A percentile compares a stretch with the other conserved stretches of the same genome.
Conservation (phyloP, 2,329 filamentous ascomycete species). For the Calonectria hawksworthii region DNA sequence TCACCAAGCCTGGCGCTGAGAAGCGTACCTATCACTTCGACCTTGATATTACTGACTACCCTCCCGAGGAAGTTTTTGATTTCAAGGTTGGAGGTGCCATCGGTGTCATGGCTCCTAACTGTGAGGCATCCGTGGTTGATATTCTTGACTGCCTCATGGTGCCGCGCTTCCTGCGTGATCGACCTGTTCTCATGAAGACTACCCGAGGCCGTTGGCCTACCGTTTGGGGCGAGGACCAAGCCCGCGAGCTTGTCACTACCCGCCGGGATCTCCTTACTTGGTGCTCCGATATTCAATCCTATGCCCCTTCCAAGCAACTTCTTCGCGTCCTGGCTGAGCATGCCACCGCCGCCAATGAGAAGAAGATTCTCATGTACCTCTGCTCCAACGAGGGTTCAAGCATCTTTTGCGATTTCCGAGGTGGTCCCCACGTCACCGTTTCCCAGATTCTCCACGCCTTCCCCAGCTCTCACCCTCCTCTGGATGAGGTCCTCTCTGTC, state of each 20-base stretch:
- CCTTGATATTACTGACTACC: slow-evolving; percentile 95
- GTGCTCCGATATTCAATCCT: slow-evolving; percentile 95
- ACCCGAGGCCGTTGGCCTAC: slow-evolving; percentile 92
- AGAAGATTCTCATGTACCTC: slow-evolving; percentile 88
- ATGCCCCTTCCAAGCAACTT: slow-evolving; percentile 89
- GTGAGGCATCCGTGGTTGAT: slow-evolving; percentile 81
- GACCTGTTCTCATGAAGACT: slow-evolving; percentile 84
- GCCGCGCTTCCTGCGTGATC: slow-evolving; percentile 86
- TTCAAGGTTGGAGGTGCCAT: slow-evolving; percentile 98
- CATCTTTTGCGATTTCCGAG: slow-evolving; percentile 93
- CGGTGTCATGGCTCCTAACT: slow-evolving; percentile 92
- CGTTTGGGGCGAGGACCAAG: slow-evolving; percentile 93
- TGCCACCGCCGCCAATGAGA: slow-evolving; percentile 83
- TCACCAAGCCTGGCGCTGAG: slow-evolving; percentile 90
- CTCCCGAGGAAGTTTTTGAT: slow-evolving; percentile 85
- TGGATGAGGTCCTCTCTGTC: slow-evolving; percentile 84
- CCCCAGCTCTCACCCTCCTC: slow-evolving; percentile 88
- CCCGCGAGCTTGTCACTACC: slow-evolving; percentile 90
- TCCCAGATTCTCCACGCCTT: slow-evolving; percentile 92
- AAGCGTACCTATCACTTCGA: slow-evolving; percentile 99
- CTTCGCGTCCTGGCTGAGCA: slow-evolving; percentile 90
- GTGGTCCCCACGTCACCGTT: slow-evolving; percentile 87
- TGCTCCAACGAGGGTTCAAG: slow-evolving; percentile 92
- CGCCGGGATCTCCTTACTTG: slow-evolving; percentile 93
- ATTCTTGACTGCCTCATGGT: slow-evolving; percentile 86